Conservation (phyloP, 2,329 filamentous ascomycete genomes). For the Lachnellula cervina region DNA sequence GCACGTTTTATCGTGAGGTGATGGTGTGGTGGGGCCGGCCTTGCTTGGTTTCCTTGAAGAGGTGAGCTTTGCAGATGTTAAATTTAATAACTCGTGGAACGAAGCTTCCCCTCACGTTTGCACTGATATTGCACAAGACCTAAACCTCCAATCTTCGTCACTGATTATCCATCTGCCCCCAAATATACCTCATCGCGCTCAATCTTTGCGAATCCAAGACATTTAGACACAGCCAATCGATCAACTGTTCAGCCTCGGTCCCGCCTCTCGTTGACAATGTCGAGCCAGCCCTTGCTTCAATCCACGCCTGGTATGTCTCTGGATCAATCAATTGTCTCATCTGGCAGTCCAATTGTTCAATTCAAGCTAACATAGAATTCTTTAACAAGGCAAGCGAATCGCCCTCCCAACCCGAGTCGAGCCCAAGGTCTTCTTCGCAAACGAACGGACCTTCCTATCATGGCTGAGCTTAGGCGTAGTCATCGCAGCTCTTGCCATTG, state of each 20-base stretch:
- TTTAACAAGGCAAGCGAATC: constrained; percentile 80
- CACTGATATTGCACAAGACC: neutral
- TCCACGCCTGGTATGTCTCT: constrained; percentile 73
- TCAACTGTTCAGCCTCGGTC: neutral
- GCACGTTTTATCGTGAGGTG: neutral
- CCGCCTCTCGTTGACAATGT: constrained; percentile 55
- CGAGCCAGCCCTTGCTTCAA: constrained; percentile 91
- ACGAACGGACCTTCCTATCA: constrained; percentile 97
- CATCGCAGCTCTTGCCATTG: constrained; percentile 91
- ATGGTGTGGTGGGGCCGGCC: neutral
- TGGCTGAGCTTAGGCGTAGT: constrained; percentile 99
- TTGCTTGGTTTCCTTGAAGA: neutral
- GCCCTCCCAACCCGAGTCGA: constrained; percentile 96
- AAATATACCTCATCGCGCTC: neutral
- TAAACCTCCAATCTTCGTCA: neutral
- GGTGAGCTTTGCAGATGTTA: neutral
- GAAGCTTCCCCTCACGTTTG: neutral
- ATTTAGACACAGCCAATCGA: constrained; percentile 6
- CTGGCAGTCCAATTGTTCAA: neutral
- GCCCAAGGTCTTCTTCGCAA: constrained; percentile 99
- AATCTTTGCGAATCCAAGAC: neutral
- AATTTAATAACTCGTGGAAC: neutral
- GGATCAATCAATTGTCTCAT: neutral
- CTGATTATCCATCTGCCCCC: neutral
- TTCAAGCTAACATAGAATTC: constrained; percentile 7